Evolutionary conservation across 2,329 filamentous ascomycete genomes (phyloP), one percentile per base, ranked within the genome.

Genomic region (Fulvia fulva): DNA sequence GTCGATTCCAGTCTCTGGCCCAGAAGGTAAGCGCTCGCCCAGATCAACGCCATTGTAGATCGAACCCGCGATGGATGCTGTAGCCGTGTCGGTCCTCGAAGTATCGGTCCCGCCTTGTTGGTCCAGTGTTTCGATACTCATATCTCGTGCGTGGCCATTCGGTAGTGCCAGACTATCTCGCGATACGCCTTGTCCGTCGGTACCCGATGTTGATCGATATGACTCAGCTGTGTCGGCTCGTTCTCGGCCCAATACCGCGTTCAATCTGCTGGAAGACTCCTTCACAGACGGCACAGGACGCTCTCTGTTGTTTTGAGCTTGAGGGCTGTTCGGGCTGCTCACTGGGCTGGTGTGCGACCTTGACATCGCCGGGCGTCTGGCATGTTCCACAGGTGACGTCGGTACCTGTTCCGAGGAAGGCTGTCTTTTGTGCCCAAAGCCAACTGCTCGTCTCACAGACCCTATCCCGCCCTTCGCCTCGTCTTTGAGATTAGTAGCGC

Each of bases 371-470:
- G 69, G 70, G 25, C 67, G 54, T 32, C 58, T 28, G 21, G 14
- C 21, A 11, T 53, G 64, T 23, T 43, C 56, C 23, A 56, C 53
- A 34, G 56, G 44, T 32, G 47, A 28, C 26, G 47, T 50, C 25
- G 47, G 23, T 11, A 47, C 44, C 7, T 70, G 70, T 23, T 70
- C 68, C 9, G 65, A 58, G 25, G 73, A 71, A 8, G 73, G 71
- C 58, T 73, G 75, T 0, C 71, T 68, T 12, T 71, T 78, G 32
- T 71, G 69, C 12, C 71, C 73, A 34, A 77, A 69, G 32, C 90
- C 89, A 34, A 96, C 88, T 2, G 87, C 90, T 70, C 93, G 91
- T 69, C 92, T 92, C 71, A 97, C 91, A 34, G 90, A 86, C 1
- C 89, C 89, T 56, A 96, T 81, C 0, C 91, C 91, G 56, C 88